These are phyloP conservation scores for Bretschneidera sinensis DNA, from an alignment of 345 rosid species.

Conservation along the genomic window DNA sequence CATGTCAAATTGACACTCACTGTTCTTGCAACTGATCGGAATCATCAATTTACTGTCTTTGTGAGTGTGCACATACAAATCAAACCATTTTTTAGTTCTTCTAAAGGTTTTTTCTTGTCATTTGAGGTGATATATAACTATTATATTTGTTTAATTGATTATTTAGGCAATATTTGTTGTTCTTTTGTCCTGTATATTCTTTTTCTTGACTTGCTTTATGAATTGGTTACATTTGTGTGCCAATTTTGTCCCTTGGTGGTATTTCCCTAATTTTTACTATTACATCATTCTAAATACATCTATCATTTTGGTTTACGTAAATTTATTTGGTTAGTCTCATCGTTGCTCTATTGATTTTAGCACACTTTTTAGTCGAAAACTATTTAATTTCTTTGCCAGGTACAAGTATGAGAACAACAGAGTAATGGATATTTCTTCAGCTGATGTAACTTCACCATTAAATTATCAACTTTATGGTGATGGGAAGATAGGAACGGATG, in stretches of 20 bases:
- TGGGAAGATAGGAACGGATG: constrained; percentile 59
- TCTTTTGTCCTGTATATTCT: background rate
- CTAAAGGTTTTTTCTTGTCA: too few relatives aligned
- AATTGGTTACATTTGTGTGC: too few relatives aligned
- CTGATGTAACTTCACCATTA: constrained; percentile 65
- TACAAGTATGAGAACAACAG: constrained; percentile 87
- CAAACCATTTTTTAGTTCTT: constrained; percentile 1
- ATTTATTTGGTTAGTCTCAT: background rate
- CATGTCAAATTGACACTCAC: background rate
- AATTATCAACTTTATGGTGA: constrained; percentile 71
- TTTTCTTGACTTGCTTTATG: background rate
- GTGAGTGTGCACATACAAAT: background rate
- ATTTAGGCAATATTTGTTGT: background rate
- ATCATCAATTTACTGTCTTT: too few relatives aligned
- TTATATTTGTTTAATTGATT: too few relatives aligned
- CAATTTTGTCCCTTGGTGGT: too few relatives aligned
- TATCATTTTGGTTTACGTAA: too few relatives aligned
- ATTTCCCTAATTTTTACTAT: too few relatives aligned
- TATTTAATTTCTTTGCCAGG: constrained; percentile 32
- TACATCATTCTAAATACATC: background rate
- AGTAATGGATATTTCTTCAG: constrained; percentile 69
- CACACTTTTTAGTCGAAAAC: background rate
- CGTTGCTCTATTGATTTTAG: background rate
- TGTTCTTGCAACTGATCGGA: background rate
- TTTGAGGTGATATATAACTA: too few relatives aligned